Base-by-base conservation (phyloP, 371 early-diverging fungal genomes). In the Haplosporangium sp. region DNA sequence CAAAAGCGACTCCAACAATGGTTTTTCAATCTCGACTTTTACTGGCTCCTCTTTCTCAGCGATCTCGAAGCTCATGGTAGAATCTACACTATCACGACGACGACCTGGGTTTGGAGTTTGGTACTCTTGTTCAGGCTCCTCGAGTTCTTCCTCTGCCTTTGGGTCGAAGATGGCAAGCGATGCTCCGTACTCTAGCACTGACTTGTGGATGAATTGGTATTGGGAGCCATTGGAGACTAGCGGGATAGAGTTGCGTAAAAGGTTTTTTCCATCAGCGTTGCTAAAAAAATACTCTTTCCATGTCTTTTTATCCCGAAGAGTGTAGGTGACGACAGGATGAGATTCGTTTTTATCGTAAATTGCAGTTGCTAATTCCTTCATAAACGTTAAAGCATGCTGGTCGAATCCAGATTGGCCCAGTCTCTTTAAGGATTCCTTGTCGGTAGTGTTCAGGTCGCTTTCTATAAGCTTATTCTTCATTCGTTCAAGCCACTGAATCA, bases 161-260 rank as follows among this genome's bases (percentile, higher is more conserved):
- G 65, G 65, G 11, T 65, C 65, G 52, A 65, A 65, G 19, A 65
- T 52, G 10, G 65, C 9, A 40, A 34, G 65, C 8, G 65, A 10
- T 10, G 56, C 35, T 7, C 50, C 53, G 13, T 69, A 63, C 35
- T 69, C 70, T 10, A 63, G 47, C 0, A 69, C 7, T 8, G 70
- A 69, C 11, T 35, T 19, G 27, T 69, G 70, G 47, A 69, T 69
- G 39, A 69, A 69, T 8, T 58, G 70, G 27, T 47, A 63, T 20
- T 69, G 63, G 38, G 3, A 56, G 9, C 63, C 63, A n/a, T 13
- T 35, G 42, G 63, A 38, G 9, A 34, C 19, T 0, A 69, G 53
- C 19, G 70, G 70, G 5, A 55, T 39, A 19, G 62, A 13, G 13
- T 56, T 34, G 0, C 42, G 55, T 37, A 69, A 35, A 39, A 69